Conservation (phyloP, 83 land plant species). For the Thuja plicata region DNA sequence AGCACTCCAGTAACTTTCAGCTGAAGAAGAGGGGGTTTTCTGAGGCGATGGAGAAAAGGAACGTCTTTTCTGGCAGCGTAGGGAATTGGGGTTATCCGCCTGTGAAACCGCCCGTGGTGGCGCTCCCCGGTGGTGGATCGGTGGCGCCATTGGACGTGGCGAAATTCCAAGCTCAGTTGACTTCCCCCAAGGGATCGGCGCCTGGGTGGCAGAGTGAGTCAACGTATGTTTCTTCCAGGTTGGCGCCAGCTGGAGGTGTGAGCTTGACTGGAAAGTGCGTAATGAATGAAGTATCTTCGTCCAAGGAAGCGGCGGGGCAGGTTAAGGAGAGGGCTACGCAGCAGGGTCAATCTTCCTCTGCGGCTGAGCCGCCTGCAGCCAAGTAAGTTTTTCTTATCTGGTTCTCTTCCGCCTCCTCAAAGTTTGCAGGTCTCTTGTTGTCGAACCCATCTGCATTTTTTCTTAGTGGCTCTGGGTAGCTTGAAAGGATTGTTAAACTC, state of each 20-base stretch:
- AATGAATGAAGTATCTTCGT: neutral
- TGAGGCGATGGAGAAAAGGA: constrained; percentile 6
- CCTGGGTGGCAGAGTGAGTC: neutral
- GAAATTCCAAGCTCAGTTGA: neutral
- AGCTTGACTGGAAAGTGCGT: neutral
- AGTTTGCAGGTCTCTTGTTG: too few relatives aligned
- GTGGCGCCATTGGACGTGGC: neutral
- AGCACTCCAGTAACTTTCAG: neutral
- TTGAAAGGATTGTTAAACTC: too few relatives aligned
- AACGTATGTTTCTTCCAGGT: neutral
- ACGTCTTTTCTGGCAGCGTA: neutral
- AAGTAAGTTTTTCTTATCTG: neutral
- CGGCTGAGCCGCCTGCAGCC: neutral
- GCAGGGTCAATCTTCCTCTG: neutral
- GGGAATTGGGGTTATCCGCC: neutral
- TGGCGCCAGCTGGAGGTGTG: neutral
- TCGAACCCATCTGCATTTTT: neutral
- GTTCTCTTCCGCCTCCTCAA: too few relatives aligned
- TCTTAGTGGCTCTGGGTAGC: neutral
- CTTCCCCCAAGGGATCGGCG: constrained; percentile 3
- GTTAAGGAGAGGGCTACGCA: neutral
- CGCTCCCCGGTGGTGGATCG: neutral
- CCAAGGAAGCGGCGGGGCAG: neutral
- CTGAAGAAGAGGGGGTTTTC: constrained; percentile 6
- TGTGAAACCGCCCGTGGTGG: neutral